Conservation (phyloP, 1,284 basidiomycete species). For the Leccinum griseonigrum region DNA sequence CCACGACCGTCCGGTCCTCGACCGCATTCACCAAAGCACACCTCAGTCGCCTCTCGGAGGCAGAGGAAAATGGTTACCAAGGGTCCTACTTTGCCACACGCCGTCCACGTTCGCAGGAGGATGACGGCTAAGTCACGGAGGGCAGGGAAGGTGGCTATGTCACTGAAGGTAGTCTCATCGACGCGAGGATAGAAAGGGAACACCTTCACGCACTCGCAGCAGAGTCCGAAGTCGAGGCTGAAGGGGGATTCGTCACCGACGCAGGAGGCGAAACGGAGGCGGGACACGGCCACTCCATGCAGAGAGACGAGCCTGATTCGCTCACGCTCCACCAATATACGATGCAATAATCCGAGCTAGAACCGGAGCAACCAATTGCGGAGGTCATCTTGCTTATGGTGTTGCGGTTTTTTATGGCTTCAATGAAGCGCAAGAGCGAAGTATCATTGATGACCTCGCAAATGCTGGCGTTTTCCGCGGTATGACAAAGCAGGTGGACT, state of each 20-base stretch:
- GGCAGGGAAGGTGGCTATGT: constrained; percentile 27
- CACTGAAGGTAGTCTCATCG: constrained; percentile 20
- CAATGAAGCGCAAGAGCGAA: constrained; percentile 69
- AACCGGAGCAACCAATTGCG: constrained; percentile 51
- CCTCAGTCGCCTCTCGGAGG: constrained; percentile 73
- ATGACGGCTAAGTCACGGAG: constrained; percentile 28
- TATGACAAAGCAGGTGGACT: constrained; percentile 62
- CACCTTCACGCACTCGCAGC: not conserved
- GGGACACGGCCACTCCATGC: constrained; percentile 7
- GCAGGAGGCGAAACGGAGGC: constrained; percentile 11
- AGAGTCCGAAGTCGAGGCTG: constrained; percentile 21
- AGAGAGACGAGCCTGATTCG: constrained; percentile 6
- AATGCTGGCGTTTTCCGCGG: constrained; percentile 66
- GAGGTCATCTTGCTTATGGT: constrained; percentile 82
- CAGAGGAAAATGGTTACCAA: constrained; percentile 88
- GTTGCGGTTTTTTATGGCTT: constrained; percentile 90
- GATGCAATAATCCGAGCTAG: constrained; percentile 10
- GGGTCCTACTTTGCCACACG: constrained; percentile 72
- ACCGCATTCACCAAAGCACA: constrained; percentile 63
- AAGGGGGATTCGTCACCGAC: constrained; percentile 14
- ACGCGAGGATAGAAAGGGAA: constrained; percentile 8
- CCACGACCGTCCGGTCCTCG: constrained; percentile 83
- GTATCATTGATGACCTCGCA: constrained; percentile 81
- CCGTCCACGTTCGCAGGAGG: constrained; percentile 29
- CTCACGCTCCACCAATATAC: not conserved